Base-by-base conservation (phyloP, 352 stramenopile genomes). In the Phytophthora foliorum region DNA sequence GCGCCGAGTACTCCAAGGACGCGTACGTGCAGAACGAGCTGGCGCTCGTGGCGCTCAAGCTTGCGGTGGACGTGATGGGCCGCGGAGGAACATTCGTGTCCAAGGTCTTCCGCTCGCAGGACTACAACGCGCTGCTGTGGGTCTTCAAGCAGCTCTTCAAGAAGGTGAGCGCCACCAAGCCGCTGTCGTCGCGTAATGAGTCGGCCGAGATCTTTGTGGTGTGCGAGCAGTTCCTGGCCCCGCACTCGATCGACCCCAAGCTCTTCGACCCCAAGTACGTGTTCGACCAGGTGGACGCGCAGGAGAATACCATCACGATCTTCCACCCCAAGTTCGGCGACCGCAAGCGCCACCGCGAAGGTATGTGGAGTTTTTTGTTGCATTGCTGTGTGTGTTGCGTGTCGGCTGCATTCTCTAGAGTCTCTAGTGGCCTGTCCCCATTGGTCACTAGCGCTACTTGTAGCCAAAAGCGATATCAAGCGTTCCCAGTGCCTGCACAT, bases 161-260 rank as follows among this genome's bases (percentile, higher is more conserved):
- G 66, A 95, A 97, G 44, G 97, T 99, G 11, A 93, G 97, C 66
- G 97, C 97, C 0, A 98, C 98, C 50, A 99, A 99, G 82, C 98
- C 98, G n/a, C 85, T 97, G 32, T 98, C 97, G 10, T 99, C 92
- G 58, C 93, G 98, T 81, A 97, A 95, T 68, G 97, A 99, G 69
- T 99, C 96, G 11, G 98, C 98, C n/a, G 98, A 99, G 82, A 99
- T 99, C 74, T 99, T 99, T 79, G 96, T 99, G 17, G 94, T 99
- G 1, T 99, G 98, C 76, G 78, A 95, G 63, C 86, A 96, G 29
- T 99, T 98, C 77, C 76, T 98, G 39, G 94, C 92, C 5, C 98
- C 98, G 2, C 88, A 98, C 57, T 98, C 97, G 48, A 99, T 99
- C 69, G 98, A 99, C 79, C 83, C 97, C 1, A 95, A 98, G 61